Percentiles rank a stretch among this genome's conserved stretches.
These are phyloP conservation scores for Coemansia sp. DNA, from an alignment of 192 early-diverging fungal genomes.

Conservation along the genomic window DNA sequence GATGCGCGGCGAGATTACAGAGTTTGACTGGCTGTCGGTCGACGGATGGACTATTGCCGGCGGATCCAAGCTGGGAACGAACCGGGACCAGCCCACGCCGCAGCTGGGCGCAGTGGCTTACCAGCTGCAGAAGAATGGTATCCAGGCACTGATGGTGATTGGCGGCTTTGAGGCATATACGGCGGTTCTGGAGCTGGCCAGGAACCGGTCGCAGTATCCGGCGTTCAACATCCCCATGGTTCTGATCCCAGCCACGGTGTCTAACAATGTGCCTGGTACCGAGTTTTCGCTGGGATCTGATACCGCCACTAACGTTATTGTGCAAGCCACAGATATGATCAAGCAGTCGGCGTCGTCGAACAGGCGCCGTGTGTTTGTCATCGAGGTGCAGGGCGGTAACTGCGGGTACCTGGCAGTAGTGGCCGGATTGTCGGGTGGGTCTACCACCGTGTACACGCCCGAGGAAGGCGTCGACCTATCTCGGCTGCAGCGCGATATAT, in stretches of 20 bases:
- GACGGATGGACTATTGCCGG: conserved; percentile 90
- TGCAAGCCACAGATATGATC: conserved; percentile 85
- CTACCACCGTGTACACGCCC: conserved; percentile 90
- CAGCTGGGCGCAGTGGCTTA: conserved; percentile 89
- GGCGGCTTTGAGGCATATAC: conserved; percentile 97
- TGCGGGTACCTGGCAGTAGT: conserved; percentile 90
- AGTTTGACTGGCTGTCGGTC: conserved; percentile 79
- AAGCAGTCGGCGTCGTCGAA: conserved; percentile 90
- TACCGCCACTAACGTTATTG: conserved; percentile 93
- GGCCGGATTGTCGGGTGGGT: conserved; percentile 80
- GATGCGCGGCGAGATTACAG: conserved; percentile 74
- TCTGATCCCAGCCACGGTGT: conserved; percentile 91
- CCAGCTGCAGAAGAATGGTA: conserved; percentile 85
- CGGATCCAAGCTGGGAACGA: conserved; percentile 92
- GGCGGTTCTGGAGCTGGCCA: conserved; percentile 68
- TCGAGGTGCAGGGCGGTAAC: conserved; percentile 96
- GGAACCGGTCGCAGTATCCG: conserved; percentile 77
- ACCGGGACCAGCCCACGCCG: conserved; percentile 83
- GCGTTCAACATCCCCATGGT: conserved; percentile 93
- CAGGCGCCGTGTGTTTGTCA: conserved; percentile 90
- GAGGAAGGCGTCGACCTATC: conserved; percentile 83
- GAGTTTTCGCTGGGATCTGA: conserved; percentile 94
- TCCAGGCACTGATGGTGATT: conserved; percentile 89
- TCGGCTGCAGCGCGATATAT: conserved; percentile 80
- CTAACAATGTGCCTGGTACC: conserved; percentile 97